Base-by-base conservation (phyloP, 1,284 basidiomycete genomes). In the Neotropicomus parvogracilis region DNA sequence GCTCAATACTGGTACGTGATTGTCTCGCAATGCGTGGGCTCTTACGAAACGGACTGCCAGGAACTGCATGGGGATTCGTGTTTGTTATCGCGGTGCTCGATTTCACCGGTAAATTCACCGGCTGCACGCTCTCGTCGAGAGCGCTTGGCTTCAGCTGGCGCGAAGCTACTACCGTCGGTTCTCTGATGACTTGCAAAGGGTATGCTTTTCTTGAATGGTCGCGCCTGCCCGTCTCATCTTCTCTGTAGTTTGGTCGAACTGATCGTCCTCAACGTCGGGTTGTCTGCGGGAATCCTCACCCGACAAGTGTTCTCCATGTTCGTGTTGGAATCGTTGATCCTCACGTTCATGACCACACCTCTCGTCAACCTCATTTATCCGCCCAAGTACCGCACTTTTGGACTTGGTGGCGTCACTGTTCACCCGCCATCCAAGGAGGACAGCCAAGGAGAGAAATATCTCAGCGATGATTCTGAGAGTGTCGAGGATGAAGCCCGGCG, bases 111-210 rank as follows among this genome's bases (percentile, higher is more conserved):
- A 97, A 97, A 69, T 95, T 90, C 59, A 67, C 79, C 0, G 83
- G 85, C 0, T 94, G 88, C 58, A 75, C 81, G 0, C 61, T 81
- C 2, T 76, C 86, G 0, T 92, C 94, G 0, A 78, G 71, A 54
- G 73, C 77, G 4, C 78, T 82, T 34, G 85, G 86, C 1, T 95
- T 95, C 70, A 81, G 70, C 38, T 77, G 77, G 73, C 77, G 95
- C 47, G 94, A 98, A 67, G 79, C 87, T 0, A 79, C 83, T 20
- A 83, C 95, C 0, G 88, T 97, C 48, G 95, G 95, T 3, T 85
- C 88, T 32, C 72, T 98, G 49, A 97, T 99, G 95, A 88, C 83
- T 63, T 97, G 94, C 70, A 97, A 97, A 74, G 94, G 94, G 83
- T 90, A 54, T 48, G 75, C 64, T 16, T 44, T 14, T 21, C 8